A percentile compares a stretch with the other conserved stretches of the same genome.
Evolutionary conservation across 345 rosid species (phyloP).

Genomic region (Crucihimalaya himalaica): DNA sequence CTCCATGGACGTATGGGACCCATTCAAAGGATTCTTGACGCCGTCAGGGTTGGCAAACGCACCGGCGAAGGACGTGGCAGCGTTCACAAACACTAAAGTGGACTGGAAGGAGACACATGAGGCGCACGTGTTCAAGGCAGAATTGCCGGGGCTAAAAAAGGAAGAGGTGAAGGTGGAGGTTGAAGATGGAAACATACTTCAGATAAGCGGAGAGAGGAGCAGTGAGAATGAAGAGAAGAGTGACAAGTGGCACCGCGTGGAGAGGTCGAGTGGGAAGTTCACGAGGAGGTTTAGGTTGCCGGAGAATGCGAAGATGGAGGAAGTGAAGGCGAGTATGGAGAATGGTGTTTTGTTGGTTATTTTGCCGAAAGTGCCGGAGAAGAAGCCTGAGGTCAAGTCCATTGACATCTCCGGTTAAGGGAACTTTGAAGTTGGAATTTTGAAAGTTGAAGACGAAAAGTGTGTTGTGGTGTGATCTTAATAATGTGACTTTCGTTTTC

Average conservation of each 20-base stretch:
- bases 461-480: neutral
- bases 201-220: conserved; percentile 43
- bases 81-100: conserved; percentile 32
- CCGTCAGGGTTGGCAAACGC: neutral
- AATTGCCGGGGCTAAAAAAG: conserved; percentile 39
- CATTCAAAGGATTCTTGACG: conserved; percentile 19
- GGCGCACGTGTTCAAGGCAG: conserved; percentile 41
- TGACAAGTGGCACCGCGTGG: conserved; percentile 44
- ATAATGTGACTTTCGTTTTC: neutral
- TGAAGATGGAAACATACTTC: conserved; percentile 34
- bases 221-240: conserved; percentile 40
- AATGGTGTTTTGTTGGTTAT: conserved; percentile 28
- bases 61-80: conserved; percentile 18
- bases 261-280: conserved; percentile 36
- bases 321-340: conserved; percentile 43
- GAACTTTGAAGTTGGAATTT: neutral
- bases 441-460: neutral
- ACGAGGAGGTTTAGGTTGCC: conserved; percentile 39
- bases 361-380: conserved; percentile 36
- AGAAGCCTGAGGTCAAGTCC: conserved; percentile 33
- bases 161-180: conserved; percentile 45
- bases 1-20: conserved; percentile 34
- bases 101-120: conserved; percentile 44
- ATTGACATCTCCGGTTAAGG: conserved; percentile 34
- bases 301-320: conserved; percentile 38